Evolutionary conservation across 495 filamentous ascomycete genomes (phyloP).

Genomic region (Annulohypoxylon moriforme): DNA sequence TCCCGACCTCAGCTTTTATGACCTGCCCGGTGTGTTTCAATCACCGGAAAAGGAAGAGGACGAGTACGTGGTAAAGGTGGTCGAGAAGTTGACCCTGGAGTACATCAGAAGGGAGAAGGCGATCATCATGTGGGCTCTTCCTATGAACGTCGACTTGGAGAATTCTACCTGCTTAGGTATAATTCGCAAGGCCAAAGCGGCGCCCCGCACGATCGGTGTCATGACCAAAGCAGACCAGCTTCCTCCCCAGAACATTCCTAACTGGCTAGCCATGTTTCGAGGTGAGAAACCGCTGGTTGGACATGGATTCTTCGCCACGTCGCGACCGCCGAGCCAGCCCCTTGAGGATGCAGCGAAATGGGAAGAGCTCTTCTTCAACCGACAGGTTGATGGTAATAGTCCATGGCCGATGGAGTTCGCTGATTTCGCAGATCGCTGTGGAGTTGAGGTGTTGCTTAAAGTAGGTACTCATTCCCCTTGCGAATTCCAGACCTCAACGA

Average conservation of each 20-base stretch:
- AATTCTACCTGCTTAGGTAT: conserved; percentile 76
- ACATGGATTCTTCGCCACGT: conserved; percentile 73
- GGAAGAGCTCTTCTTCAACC: conserved; percentile 70
- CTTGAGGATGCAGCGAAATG: conserved; percentile 66
- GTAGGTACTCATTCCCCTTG: conserved; percentile 41
- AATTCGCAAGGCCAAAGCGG: conserved; percentile 68
- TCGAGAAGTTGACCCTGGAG: conserved; percentile 73
- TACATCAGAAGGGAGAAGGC: conserved; percentile 73
- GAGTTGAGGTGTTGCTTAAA: conserved; percentile 64
- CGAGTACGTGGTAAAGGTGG: conserved; percentile 70
- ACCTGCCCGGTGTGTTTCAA: conserved; percentile 82
- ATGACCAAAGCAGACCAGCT: conserved; percentile 84
- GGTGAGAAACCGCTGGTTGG: conserved; percentile 67
- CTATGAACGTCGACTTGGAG: conserved; percentile 78
- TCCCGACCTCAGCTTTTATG: conserved; percentile 79
- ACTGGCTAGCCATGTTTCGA: conserved; percentile 69
- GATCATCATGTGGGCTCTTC: conserved; percentile 77
- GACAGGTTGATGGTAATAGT: conserved; percentile 34
- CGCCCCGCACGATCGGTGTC: conserved; percentile 74
- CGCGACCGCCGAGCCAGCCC: conserved; percentile 53
- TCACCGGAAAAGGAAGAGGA: conserved; percentile 70
- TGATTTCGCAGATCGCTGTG: conserved; percentile 64
- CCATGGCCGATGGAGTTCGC: conserved; percentile 61
- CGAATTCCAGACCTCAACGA: neutral
- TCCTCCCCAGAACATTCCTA: conserved; percentile 57